Conservation (phyloP, 2,329 filamentous ascomycete genomes). For the Claviceps sorghi region DNA sequence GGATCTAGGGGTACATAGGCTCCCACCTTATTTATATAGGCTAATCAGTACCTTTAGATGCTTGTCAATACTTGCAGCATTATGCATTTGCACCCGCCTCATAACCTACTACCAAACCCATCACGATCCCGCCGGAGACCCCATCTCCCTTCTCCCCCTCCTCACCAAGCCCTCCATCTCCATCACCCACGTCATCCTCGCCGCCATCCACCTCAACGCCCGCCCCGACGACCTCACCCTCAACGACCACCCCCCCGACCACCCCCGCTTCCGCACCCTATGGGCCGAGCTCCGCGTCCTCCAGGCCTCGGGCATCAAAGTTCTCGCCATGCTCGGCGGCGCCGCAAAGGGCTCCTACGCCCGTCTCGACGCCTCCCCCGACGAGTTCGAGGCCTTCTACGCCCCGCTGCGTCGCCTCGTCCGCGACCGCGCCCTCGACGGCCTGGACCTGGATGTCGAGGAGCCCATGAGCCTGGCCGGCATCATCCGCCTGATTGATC, state of each 20-base stretch:
- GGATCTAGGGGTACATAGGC: too few species aligned
- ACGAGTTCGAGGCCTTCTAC: constrained; percentile 62
- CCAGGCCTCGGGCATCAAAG: constrained; percentile 59
- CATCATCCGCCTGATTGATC: constrained; percentile 51
- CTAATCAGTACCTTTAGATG: too few species aligned
- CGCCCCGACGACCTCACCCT: constrained; percentile 53
- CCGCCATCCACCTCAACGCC: constrained; percentile 71
- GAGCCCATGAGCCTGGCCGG: constrained; percentile 56
- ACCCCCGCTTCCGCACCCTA: constrained; percentile 52
- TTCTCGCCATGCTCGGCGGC: constrained; percentile 78
- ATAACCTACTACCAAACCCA: constrained; percentile 42
- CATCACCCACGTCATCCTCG: constrained; percentile 70
- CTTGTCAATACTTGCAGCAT: too few species aligned
- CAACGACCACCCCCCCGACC: constrained; percentile 62
- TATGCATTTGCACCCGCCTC: too few species aligned
- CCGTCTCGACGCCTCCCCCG: constrained; percentile 39
- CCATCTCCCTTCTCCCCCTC: constrained; percentile 39
- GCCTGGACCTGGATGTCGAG: constrained; percentile 68
- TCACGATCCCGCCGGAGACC: constrained; percentile 27
- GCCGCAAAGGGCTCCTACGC: constrained; percentile 60
- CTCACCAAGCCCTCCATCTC: constrained; percentile 31
- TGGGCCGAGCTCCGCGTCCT: constrained; percentile 66
- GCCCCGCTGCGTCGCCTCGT: constrained; percentile 51
- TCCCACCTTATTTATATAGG: too few species aligned
- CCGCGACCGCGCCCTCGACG: constrained; percentile 45